phyloP scores from a whole-genome alignment of 2,329 filamentous ascomycete species.

The Aspergillus quadricinctus region DNA sequence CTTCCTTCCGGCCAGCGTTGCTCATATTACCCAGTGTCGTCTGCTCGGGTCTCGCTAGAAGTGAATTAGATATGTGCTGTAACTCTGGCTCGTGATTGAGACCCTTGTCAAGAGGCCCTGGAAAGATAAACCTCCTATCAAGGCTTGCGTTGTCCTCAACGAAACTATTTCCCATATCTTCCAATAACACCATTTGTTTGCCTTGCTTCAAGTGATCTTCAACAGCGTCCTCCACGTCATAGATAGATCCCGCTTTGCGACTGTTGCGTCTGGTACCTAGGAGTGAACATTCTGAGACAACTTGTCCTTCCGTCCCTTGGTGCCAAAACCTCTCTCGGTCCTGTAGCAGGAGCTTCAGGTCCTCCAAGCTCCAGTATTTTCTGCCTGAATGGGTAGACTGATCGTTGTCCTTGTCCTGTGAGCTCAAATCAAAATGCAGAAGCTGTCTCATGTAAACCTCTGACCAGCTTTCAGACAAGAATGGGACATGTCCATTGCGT shows the following conservation, averaged over 20 bases:
- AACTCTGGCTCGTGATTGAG: background rate
- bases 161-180: background rate
- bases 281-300: background rate
- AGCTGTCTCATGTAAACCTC: conserved; percentile 4
- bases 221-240: background rate
- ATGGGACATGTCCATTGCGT: background rate
- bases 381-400: background rate
- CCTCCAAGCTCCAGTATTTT: conserved; percentile 19
- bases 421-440: conserved; percentile 12
- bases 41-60: background rate
- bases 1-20: background rate
- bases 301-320: background rate
- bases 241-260: background rate
- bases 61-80: background rate
- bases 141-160: background rate
- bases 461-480: background rate
- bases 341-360: conserved; percentile 19
- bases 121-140: background rate
- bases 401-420: background rate
- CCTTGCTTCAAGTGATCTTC: background rate
- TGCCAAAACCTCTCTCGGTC: conserved; percentile 14
- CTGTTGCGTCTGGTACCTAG: conserved; percentile 1
- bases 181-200: background rate
- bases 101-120: background rate
- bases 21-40: background rate